phyloP scores from a whole-genome alignment of 345 rosid species.

The Eutrema japonicum region DNA sequence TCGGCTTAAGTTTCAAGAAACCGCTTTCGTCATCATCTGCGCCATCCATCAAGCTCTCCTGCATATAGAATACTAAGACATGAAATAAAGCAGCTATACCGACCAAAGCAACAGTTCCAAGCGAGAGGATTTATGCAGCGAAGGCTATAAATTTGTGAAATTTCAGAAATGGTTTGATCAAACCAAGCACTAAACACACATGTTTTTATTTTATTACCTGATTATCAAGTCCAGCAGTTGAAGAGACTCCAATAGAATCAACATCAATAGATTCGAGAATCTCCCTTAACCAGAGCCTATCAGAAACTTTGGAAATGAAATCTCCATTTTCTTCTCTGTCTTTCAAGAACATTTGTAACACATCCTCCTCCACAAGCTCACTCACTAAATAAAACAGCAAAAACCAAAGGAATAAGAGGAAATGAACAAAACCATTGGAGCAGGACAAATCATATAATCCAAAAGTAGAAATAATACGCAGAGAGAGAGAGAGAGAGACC shows the following conservation, averaged over 20 bases:
- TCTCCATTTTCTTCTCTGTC: slow-evolving; percentile 85
- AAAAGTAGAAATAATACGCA: neutral
- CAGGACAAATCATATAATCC: neutral
- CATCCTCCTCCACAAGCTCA: slow-evolving; percentile 71
- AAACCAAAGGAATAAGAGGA: neutral
- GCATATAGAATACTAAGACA: slow-evolving; percentile 21
- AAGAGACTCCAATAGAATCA: slow-evolving; percentile 39
- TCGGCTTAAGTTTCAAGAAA: slow-evolving; percentile 71
- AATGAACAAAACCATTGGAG: neutral
- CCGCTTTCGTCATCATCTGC: slow-evolving; percentile 65
- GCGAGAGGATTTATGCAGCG: neutral
- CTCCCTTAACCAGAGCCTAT: slow-evolving; percentile 65
- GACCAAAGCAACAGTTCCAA: neutral
- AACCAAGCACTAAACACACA: neutral
- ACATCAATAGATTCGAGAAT: slow-evolving; percentile 50
- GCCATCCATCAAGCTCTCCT: slow-evolving; percentile 48
- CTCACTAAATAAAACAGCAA: slow-evolving; percentile 41
- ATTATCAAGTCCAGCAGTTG: slow-evolving; percentile 22
- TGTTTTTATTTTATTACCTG: slow-evolving; percentile 9
- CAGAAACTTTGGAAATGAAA: slow-evolving; percentile 77
- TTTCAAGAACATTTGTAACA: slow-evolving; percentile 68
- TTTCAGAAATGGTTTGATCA: neutral
- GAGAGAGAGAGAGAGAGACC: slow-evolving; percentile 36
- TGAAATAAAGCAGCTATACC: neutral
- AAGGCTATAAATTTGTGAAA: slow-evolving; percentile 6